Evolutionary conservation across 2,329 filamentous ascomycete genomes (phyloP).

Genomic region (Colletotrichum gigasporum): DNA sequence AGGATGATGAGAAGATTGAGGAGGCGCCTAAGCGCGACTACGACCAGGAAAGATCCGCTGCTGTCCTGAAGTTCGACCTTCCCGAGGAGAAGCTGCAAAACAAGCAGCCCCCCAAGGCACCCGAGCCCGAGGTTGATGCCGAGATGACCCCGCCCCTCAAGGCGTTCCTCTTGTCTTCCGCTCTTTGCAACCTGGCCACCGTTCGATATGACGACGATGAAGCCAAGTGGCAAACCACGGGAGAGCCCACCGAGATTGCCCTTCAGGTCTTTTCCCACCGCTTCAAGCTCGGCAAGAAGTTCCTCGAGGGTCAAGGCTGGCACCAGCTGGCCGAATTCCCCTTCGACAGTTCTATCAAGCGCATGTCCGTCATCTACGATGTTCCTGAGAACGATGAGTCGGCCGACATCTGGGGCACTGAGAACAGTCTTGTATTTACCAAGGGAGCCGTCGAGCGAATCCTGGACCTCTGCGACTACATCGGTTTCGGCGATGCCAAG

Average conservation of each 20-base stretch:
- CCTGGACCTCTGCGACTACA: constrained; percentile 62
- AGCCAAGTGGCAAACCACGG: constrained; percentile 71
- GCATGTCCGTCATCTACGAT: constrained; percentile 80
- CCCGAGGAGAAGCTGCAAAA: constrained; percentile 63
- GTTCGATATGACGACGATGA: constrained; percentile 64
- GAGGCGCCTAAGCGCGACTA: constrained; percentile 58
- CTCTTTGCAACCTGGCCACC: constrained; percentile 73
- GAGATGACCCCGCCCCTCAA: constrained; percentile 60
- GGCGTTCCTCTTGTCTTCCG: constrained; percentile 63
- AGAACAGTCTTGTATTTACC: constrained; percentile 65
- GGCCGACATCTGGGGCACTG: constrained; percentile 47
- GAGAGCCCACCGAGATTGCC: constrained; percentile 80
- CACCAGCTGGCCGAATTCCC: constrained; percentile 75
- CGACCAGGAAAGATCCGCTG: constrained; percentile 67
- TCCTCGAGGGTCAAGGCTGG: constrained; percentile 63
- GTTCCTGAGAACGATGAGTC: constrained; percentile 49
- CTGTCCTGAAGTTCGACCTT: constrained; percentile 70
- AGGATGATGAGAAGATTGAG: constrained; percentile 46
- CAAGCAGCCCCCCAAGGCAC: constrained; percentile 38
- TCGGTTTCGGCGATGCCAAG: constrained; percentile 53
- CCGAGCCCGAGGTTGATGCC: constrained; percentile 47
- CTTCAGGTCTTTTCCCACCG: constrained; percentile 79
- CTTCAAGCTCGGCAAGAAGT: constrained; percentile 68
- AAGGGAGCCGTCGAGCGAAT: constrained; percentile 72
- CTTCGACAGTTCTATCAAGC: constrained; percentile 82